Conservation (phyloP, 768 basidiomycete species). For the Cytidiella melzeri region DNA sequence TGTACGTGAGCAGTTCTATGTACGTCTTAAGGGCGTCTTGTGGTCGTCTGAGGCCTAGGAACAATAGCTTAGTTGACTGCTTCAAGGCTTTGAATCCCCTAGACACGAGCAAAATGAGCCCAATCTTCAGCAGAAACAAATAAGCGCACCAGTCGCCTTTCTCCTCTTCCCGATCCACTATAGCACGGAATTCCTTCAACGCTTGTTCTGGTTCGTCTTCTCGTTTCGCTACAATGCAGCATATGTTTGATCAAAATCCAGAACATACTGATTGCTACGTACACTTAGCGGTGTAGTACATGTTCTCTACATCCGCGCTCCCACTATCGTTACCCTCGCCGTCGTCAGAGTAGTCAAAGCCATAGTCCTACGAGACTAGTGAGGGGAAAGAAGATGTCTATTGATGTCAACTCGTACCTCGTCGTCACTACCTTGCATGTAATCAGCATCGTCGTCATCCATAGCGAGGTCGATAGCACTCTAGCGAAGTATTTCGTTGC, state of each 20-base stretch:
- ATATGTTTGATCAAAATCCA: background rate
- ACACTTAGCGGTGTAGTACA: conserved; percentile 99
- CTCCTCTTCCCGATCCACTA: conserved; percentile 88
- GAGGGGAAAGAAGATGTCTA: conserved; percentile 1
- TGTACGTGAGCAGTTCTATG: conserved; percentile 81
- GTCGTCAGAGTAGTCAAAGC: conserved; percentile 92
- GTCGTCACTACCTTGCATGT: conserved; percentile 88
- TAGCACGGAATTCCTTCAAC: conserved; percentile 79
- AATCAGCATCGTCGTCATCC: conserved; percentile 94
- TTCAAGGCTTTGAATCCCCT: conserved; percentile 99
- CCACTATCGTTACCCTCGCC: conserved; percentile 77
- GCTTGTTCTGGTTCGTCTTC: conserved; percentile 93
- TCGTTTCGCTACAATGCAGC: conserved; percentile 63
- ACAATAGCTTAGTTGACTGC: conserved; percentile 93
- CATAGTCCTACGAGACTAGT: conserved; percentile 64
- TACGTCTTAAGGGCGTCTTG: conserved; percentile 84
- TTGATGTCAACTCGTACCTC: conserved; percentile 23
- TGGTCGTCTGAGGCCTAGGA: conserved; percentile 70
- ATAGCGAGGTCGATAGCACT: too few relatives aligned
- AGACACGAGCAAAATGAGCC: conserved; percentile 5
- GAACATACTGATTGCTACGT: conserved; percentile 20
- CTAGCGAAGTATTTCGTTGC: too few relatives aligned
- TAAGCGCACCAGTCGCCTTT: conserved; percentile 83
- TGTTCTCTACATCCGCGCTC: conserved; percentile 90
- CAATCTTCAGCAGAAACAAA: conserved; percentile 1